These are phyloP conservation scores for Apophysomyces trapeziformis DNA, from an alignment of 371 early-diverging fungal genomes.

Conservation along the genomic window DNA sequence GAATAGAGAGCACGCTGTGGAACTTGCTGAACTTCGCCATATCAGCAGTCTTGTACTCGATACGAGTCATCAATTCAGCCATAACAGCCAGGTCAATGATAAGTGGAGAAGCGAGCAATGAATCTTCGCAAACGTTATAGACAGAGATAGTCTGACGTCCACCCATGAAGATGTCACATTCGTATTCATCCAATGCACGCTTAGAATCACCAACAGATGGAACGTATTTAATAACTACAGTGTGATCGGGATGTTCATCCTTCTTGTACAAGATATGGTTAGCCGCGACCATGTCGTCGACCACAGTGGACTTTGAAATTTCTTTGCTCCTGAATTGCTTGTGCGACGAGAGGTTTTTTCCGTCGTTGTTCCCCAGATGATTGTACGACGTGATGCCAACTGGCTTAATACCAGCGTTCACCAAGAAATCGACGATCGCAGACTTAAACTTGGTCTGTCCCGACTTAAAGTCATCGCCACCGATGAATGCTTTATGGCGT, in stretches of 20 bases:
- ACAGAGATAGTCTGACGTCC: slow-evolving; percentile 95
- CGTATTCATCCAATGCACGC: slow-evolving; percentile 97
- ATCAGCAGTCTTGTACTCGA: slow-evolving; percentile 76
- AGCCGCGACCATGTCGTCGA: slow-evolving; percentile 97
- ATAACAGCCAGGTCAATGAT: slow-evolving; percentile 94
- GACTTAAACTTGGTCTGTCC: slow-evolving; percentile 99
- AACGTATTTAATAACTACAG: slow-evolving; percentile 97
- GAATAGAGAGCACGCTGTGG: slow-evolving; percentile 91
- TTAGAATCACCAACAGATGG: slow-evolving; percentile 97
- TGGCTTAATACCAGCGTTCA: slow-evolving; percentile 98
- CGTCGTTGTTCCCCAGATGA: slow-evolving; percentile 99
- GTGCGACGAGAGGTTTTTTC: slow-evolving; percentile 95
- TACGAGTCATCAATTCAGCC: slow-evolving; percentile 95
- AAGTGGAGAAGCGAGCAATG: slow-evolving; percentile 94
- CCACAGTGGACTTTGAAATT: slow-evolving; percentile 96
- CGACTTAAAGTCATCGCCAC: slow-evolving; percentile 98
- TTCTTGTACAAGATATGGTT: slow-evolving; percentile 87
- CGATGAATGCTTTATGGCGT: slow-evolving; percentile 86
- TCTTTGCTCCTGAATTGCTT: slow-evolving; percentile 98
- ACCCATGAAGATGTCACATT: slow-evolving; percentile 97
- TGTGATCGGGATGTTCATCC: slow-evolving; percentile 94
- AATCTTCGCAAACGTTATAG: slow-evolving; percentile 98
- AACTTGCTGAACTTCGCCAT: slow-evolving; percentile 79
- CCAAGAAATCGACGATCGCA: slow-evolving; percentile 96
- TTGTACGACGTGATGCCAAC: slow-evolving; percentile 96